Evolutionary conservation across 768 basidiomycete genomes (phyloP).

Genomic region (Suillus hirtellus): DNA sequence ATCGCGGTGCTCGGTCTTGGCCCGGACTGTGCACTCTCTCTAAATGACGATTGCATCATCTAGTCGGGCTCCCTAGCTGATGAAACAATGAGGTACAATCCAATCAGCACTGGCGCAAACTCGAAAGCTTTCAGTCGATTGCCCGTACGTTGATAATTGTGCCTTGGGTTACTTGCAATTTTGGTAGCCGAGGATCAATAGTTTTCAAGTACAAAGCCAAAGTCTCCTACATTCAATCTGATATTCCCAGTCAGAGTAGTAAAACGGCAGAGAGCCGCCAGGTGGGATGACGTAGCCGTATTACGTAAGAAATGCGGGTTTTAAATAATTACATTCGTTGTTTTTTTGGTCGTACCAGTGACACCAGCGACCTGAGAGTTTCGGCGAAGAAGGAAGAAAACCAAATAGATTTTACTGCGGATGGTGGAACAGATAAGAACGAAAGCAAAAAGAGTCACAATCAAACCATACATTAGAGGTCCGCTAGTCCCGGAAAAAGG

Average conservation of each 20-base stretch:
- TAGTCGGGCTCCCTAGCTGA: not conserved
- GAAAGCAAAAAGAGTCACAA: too few species aligned
- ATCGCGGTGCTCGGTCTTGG: not conserved
- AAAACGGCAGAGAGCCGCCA: not conserved
- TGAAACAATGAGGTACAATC: not conserved
- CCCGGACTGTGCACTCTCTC: not conserved
- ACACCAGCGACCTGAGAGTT: too few species aligned
- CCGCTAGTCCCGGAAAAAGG: too few species aligned
- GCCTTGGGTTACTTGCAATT: not conserved
- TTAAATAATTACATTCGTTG: too few species aligned
- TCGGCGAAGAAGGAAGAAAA: too few species aligned
- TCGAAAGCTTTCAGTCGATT: not conserved
- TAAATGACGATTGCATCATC: not conserved
- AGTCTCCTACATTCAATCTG: not conserved
- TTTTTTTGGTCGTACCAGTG: too few species aligned
- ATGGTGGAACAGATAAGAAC: too few species aligned
- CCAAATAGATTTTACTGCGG: too few species aligned
- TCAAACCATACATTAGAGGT: too few species aligned
- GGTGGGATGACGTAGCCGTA: not conserved
- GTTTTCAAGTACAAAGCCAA: not conserved
- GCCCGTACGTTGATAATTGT: not conserved
- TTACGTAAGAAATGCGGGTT: not conserved
- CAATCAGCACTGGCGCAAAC: not conserved
- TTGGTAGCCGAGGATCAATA: not conserved
- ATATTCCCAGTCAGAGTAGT: not conserved